Base-by-base conservation (phyloP, 192 early-diverging fungal genomes). In the Paraglomus brasilianum region DNA sequence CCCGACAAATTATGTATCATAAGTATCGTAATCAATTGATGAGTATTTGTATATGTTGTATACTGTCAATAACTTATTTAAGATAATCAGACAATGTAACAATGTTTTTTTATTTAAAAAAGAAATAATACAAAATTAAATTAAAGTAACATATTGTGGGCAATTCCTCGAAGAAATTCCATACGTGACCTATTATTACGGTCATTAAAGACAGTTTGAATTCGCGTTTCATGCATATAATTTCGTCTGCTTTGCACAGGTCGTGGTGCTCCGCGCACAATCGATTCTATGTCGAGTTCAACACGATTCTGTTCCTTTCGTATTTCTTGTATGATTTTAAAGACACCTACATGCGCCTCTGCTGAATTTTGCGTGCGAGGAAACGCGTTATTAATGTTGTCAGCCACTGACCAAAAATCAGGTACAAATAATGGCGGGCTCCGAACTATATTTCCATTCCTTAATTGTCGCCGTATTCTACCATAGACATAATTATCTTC, bases 321-420 rank as follows among this genome's bases (percentile, higher is more conserved):
- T 48, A 65, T 65, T 65, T 65, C 46, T 50, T 65, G 46, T n/a
- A 65, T 65, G 50, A 66, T 66, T 41, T 3, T 51, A 50, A 50
- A 66, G 41, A 66, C 36, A 39, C 63, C 30, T 40, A 51, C 38
- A 51, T 66, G 48, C 38, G 15, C 47, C 47, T 66, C 47, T 17
- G 48, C 46, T 6, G 40, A 10, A n/a, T 66, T 66, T 50, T 65
- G 63, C 0, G 22, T 49, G n/a, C 47, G 47, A n/a, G 38, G 46
- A n/a, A 50, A 50, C 4, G 21, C 63, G 36, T 38, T 7, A 39
- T 48, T 22, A 40, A 66, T 8, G 17, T 49, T 21, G 38, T 49
- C 47, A 65, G 24, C 5, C 1, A 50, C 30, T 10, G 63, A 40
- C 48, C 63, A 65, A 1, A 65, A 13, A 39, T 11, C 19, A 19